Percentiles rank a stretch among this genome's conserved stretches.
Evolutionary conservation across 352 stramenopile genomes (phyloP).

Genomic region (Pythium insidiosum): DNA sequence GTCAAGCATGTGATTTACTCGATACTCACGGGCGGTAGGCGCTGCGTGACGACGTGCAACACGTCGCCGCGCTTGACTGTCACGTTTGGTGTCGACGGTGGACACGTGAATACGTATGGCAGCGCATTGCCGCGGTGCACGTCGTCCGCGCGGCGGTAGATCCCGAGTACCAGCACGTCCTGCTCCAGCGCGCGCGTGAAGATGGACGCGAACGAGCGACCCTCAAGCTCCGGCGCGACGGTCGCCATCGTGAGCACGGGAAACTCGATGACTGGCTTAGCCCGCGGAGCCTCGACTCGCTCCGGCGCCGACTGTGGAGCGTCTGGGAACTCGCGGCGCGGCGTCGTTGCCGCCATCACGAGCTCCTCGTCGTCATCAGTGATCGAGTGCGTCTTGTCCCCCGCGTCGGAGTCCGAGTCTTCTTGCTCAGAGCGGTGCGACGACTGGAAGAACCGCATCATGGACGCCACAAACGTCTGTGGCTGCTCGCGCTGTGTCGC

Average conservation of each 20-base stretch:
- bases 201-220: slow-evolving; percentile 27
- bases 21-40: slow-evolving; percentile 18
- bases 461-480: slow-evolving; percentile 21
- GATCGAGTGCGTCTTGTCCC: neutral
- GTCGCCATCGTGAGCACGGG: slow-evolving; percentile 26
- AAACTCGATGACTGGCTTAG: no score
- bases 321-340: neutral
- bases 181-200: slow-evolving; percentile 30
- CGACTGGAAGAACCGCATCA: slow-evolving; percentile 22
- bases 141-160: slow-evolving; percentile 34
- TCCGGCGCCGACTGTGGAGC: no score
- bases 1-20: slow-evolving; percentile 6
- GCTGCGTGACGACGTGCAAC: slow-evolving; percentile 31
- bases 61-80: slow-evolving; percentile 27
- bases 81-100: slow-evolving; percentile 14
- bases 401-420: slow-evolving; percentile 1
- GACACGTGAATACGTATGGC: slow-evolving; percentile 51
- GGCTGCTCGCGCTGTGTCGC: slow-evolving; percentile 11
- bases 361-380: neutral
- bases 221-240: slow-evolving; percentile 21
- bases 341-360: neutral
- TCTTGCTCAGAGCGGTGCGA: neutral
- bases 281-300: no score
- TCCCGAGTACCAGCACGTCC: slow-evolving; percentile 31
- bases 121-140: slow-evolving; percentile 28